Base-by-base conservation (phyloP, 2,329 filamentous ascomycete genomes). In the Uncinocarpus reesii region DNA sequence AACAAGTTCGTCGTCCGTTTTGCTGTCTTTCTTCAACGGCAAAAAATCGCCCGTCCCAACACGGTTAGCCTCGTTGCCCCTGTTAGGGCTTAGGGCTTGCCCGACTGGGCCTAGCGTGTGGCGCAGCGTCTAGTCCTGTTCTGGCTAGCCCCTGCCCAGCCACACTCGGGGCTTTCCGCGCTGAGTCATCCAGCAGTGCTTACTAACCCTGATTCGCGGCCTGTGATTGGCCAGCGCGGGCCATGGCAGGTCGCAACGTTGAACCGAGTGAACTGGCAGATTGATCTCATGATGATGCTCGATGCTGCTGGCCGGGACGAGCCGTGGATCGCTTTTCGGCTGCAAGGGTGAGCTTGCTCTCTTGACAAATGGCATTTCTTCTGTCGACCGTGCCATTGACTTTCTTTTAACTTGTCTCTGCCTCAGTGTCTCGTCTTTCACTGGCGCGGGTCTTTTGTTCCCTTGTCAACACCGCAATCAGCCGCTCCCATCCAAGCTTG, bases 61-160 rank as follows among this genome's bases (percentile, higher is more conserved):
- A 24, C 23, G 23, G 43, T 21, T 46, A 47, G 45, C 18, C 45
- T n/a, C 7, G 6, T 32, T 18, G 1, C 26, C 4, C n/a, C 7
- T 15, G 18, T 23, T 32, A 47, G 45, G 45, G 45, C 36, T 47
- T 47, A 47, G 45, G 45, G 45, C 44, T 31, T 16, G 10, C 7
- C 16, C 23, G 13, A n/a, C n/a, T n/a, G n/a, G n/a, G n/a, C n/a
- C n/a, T n/a, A n/a, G n/a, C n/a, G n/a, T n/a, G n/a, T 41, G 21
- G 32, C 32, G 8, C 7, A n/a, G 7, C 7, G 15, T 7, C 38
- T 42, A 42, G 24, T 8, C 38, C 15, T 3, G 7, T 42, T 31
- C 15, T 16, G 21, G 42, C 13, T 20, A 35, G 31, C 7, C 16
- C 6, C 7, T 10, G 5, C 21, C 13, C 7, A 45, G 42, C 42